Percentiles rank a stretch among this genome's conserved stretches.
These are phyloP conservation scores for Backusella liffmaniae DNA, from an alignment of 192 early-diverging fungal genomes.

Conservation along the genomic window DNA sequence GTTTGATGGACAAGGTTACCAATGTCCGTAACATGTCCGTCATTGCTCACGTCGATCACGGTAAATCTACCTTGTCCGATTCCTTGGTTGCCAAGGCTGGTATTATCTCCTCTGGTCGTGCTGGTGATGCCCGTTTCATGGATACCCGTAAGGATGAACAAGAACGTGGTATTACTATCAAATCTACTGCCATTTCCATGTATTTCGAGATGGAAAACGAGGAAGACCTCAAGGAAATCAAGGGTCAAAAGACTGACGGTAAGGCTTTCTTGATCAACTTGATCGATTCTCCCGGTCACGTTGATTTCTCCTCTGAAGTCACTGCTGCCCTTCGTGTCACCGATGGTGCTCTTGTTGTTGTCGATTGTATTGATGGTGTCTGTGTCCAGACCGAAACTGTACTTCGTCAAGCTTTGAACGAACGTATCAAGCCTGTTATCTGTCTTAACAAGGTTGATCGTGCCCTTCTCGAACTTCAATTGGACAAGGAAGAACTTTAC, in stretches of 20 bases:
- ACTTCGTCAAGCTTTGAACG: conserved; percentile 94
- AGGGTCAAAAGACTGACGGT: conserved; percentile 78
- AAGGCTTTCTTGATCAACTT: conserved; percentile 97
- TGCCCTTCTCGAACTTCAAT: conserved; percentile 93
- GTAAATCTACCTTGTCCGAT: conserved; percentile 95
- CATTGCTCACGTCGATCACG: conserved; percentile 99
- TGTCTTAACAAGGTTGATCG: conserved; percentile 99
- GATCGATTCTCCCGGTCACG: conserved; percentile 99
- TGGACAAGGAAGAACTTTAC: conserved; percentile 96
- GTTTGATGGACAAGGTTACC: conserved; percentile 55
- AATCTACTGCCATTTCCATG: conserved; percentile 99
- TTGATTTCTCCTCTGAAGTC: conserved; percentile 99
- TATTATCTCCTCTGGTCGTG: conserved; percentile 95
- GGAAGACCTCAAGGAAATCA: conserved; percentile 84
- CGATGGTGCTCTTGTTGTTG: conserved; percentile 98
- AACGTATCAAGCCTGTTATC: conserved; percentile 97
- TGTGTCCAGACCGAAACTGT: conserved; percentile 99
- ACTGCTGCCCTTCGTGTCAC: conserved; percentile 98
- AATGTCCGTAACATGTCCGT: conserved; percentile 99
- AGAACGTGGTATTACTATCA: conserved; percentile 99
- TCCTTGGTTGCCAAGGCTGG: conserved; percentile 96
- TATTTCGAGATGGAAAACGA: conserved; percentile 86
- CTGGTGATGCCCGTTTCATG: conserved; percentile 95
- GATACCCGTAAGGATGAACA: conserved; percentile 98
- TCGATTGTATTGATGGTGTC: conserved; percentile 97